Percentiles rank a stretch among this genome's conserved stretches.
Conservation (phyloP, 306 rosid species). For the Spatholobus suberectus region DNA sequence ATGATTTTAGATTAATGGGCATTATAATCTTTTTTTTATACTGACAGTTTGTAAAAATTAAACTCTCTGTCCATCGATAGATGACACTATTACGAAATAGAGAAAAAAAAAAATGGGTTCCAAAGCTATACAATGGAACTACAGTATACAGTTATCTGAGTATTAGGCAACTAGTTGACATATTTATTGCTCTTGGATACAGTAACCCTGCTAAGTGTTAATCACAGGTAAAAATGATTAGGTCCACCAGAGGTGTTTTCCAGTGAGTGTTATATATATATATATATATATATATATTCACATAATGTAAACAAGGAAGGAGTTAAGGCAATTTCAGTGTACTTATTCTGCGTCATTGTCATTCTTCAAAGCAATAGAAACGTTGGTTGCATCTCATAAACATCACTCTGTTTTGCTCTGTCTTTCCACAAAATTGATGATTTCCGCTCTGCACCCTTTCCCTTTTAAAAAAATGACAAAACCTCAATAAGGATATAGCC, state of each 20-base stretch:
- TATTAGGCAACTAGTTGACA: not conserved
- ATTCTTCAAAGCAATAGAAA: constrained; percentile 41
- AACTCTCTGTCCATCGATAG: too few relatives aligned
- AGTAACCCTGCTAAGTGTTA: not conserved
- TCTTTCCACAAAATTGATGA: not conserved
- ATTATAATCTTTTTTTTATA: too few relatives aligned
- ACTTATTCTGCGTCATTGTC: constrained; percentile 45
- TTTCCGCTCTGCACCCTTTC: not conserved
- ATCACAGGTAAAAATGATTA: not conserved
- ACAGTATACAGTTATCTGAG: not conserved
- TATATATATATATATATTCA: too few relatives aligned
- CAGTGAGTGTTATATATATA: too few relatives aligned
- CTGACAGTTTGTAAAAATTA: too few relatives aligned
- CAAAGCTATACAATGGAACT: constrained; percentile 3
- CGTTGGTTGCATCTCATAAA: constrained; percentile 55
- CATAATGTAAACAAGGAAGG: not conserved
- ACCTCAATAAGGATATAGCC: not conserved
- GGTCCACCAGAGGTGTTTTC: not conserved
- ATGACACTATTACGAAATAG: too few relatives aligned
- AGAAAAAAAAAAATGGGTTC: not conserved
- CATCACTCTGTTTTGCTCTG: constrained; percentile 28
- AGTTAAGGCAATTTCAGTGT: constrained; percentile 19
- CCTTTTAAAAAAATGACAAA: not conserved
- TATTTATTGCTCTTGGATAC: not conserved
- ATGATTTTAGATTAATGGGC: too few relatives aligned